Percentiles rank a stretch among this genome's conserved stretches.
Evolutionary conservation across 2,329 filamentous ascomycete species (phyloP).

Genomic region (Simplicillium aogashimaense): DNA sequence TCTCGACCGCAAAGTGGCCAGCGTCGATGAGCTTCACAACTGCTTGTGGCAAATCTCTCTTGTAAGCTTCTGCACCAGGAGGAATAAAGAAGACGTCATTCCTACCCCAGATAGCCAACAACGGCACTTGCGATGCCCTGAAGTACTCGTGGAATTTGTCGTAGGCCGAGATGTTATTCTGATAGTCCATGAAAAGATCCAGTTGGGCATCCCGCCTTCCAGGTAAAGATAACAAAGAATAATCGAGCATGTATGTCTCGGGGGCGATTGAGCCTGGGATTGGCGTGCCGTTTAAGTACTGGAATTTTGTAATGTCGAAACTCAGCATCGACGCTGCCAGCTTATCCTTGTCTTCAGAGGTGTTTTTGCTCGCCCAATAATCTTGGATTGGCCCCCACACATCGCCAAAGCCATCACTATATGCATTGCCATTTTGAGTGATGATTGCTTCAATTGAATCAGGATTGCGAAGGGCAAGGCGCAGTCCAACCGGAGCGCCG

Average conservation of each 20-base stretch:
- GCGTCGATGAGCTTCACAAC: conserved; percentile 41
- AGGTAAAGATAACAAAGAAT: conserved; percentile 36
- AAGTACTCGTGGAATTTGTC: conserved; percentile 46
- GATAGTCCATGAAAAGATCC: conserved; percentile 47
- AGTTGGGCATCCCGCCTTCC: conserved; percentile 44
- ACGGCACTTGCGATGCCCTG: conserved; percentile 34
- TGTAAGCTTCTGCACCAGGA: conserved; percentile 43
- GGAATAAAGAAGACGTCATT: conserved; percentile 41
- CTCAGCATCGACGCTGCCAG: conserved; percentile 23
- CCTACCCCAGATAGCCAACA: conserved; percentile 50
- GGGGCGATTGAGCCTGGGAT: conserved; percentile 26
- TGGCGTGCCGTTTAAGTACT: conserved; percentile 31
- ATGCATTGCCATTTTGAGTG: conserved; percentile 53
- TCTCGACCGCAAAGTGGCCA: conserved; percentile 43
- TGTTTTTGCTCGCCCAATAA: conserved; percentile 31
- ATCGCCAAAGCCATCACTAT: conserved; percentile 40
- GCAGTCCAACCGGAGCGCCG: conserved; percentile 44
- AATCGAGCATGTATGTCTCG: conserved; percentile 39
- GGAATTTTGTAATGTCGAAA: conserved; percentile 27
- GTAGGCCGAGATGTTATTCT: conserved; percentile 43
- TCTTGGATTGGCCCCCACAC: conserved; percentile 39
- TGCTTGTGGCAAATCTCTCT: conserved; percentile 34
- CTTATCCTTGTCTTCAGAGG: conserved; percentile 21
- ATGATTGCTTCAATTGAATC: conserved; percentile 40
- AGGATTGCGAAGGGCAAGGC: conserved; percentile 39